These are phyloP conservation scores for Secale cereale DNA, from an alignment of 176 grass and related monocot genomes.

Conservation along the genomic window DNA sequence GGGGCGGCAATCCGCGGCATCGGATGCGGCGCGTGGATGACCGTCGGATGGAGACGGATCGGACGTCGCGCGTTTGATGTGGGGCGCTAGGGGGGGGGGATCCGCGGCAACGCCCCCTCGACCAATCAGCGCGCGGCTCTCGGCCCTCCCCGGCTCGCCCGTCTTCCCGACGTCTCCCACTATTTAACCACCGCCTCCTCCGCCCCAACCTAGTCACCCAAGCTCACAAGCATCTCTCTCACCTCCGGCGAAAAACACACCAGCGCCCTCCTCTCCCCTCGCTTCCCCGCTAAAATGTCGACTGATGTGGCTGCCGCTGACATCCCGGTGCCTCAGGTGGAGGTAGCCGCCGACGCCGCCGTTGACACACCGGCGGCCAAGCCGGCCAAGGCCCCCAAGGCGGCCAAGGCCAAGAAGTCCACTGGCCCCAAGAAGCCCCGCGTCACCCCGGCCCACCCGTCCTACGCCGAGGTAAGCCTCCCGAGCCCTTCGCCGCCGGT, in stretches of 20 bases:
- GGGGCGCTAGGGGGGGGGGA: constrained; percentile 19
- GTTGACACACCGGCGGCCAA: constrained; percentile 46
- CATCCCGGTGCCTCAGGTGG: constrained; percentile 5
- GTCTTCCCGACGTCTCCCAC: constrained; percentile 8
- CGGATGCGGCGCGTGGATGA: background rate
- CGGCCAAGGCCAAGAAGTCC: constrained; percentile 69
- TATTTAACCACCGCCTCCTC: constrained; percentile 56
- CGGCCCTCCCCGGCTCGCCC: background rate
- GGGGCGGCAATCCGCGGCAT: constrained; percentile 44
- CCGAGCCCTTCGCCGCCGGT: background rate
- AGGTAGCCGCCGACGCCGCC: background rate
- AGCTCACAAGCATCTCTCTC: background rate
- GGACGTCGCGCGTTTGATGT: constrained; percentile 16
- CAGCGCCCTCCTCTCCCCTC: background rate
- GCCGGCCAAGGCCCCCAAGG: constrained; percentile 64
- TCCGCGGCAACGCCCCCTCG: constrained; percentile 36
- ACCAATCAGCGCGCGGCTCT: constrained; percentile 58
- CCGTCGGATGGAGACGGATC: constrained; percentile 51
- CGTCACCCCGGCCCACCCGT: constrained; percentile 41
- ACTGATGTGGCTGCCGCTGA: constrained; percentile 22
- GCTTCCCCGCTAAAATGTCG: constrained; percentile 18
- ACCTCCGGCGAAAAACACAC: background rate
- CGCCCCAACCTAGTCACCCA: constrained; percentile 13
- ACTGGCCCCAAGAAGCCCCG: constrained; percentile 42
- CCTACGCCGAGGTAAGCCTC: constrained; percentile 60